phyloP scores from a whole-genome alignment of 345 rosid species.

The Erucastrum elatum region DNA sequence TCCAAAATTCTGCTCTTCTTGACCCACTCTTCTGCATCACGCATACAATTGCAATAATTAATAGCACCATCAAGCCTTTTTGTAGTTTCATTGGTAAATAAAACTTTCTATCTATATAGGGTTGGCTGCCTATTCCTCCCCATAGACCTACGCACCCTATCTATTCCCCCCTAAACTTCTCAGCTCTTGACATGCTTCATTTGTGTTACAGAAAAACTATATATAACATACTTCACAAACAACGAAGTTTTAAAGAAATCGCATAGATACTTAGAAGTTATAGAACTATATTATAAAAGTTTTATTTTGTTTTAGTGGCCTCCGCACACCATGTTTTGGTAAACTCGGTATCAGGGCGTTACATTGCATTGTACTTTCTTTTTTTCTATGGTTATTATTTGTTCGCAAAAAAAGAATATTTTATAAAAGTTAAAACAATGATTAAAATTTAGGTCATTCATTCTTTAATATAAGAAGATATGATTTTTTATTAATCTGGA shows the following conservation, averaged over 20 bases:
- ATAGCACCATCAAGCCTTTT: not conserved
- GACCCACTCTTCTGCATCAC: conserved; percentile 11
- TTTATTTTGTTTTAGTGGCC: no score
- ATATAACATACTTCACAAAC: not conserved
- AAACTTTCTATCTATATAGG: not conserved
- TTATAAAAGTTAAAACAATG: not conserved
- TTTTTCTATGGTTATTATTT: no score
- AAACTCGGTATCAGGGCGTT: no score
- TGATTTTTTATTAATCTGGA: not conserved
- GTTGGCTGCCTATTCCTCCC: no score
- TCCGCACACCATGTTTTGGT: no score
- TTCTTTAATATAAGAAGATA: not conserved
- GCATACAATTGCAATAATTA: not conserved
- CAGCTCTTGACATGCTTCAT: not conserved
- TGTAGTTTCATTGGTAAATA: not conserved
- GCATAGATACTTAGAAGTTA: not conserved
- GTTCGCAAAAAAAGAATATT: no score
- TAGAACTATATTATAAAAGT: not conserved
- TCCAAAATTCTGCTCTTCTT: conserved; percentile 1
- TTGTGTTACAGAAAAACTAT: no score
- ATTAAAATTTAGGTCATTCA: not conserved
- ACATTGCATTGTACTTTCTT: no score
- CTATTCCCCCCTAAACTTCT: no score
- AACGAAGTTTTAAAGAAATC: not conserved
- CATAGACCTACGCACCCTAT: no score